Evolutionary conservation across 768 basidiomycete species (phyloP), one percentile per base, ranked within the genome.

Genomic region (Suillus spraguei): DNA sequence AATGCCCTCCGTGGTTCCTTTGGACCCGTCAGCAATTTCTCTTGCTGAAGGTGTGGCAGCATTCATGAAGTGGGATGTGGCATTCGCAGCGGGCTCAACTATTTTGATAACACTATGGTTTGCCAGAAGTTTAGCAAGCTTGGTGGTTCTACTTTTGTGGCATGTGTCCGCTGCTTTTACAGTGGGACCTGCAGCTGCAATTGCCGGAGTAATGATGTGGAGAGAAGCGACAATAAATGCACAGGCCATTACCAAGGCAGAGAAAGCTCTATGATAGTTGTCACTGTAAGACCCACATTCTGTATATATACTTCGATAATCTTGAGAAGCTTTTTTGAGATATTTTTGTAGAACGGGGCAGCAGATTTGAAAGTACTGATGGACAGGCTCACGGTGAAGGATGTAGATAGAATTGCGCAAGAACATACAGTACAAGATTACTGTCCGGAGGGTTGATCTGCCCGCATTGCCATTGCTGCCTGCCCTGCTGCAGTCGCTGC

Each of bases 401-500:
- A 32, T 58, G 39, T 16, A 28, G 39, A 58, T 41, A 17, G 11
- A 28, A 58, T 58, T 58, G 55, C 24, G 17, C 17, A 11, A 58
- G 24, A 63, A 24, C 11, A 59, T 39, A 65, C 49, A 52, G n/a
- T 33, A 47, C 20, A 62, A 58, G 60, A 69, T 67, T 69, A 82
- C 71, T 79, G 71, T 65, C 76, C 76, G 13, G 77, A 75, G 17
- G 79, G 33, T 53, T 77, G 74, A 14, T 68, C 70, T 32, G 82
- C 85, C 60, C 90, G 82, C 61, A 85, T 83, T 24, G 85, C 68
- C 94, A 97, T 96, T 28, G 92, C 92, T 55, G 93, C 94, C 69
- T 96, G 92, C 4, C 89, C 90, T 54, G 94, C 94, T 13, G 95
- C 94, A 16, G 95, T 96, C 2, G 94, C 94, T 35, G 95, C 96